Conservation (phyloP, 306 rosid species). For the Alnus rubra region DNA sequence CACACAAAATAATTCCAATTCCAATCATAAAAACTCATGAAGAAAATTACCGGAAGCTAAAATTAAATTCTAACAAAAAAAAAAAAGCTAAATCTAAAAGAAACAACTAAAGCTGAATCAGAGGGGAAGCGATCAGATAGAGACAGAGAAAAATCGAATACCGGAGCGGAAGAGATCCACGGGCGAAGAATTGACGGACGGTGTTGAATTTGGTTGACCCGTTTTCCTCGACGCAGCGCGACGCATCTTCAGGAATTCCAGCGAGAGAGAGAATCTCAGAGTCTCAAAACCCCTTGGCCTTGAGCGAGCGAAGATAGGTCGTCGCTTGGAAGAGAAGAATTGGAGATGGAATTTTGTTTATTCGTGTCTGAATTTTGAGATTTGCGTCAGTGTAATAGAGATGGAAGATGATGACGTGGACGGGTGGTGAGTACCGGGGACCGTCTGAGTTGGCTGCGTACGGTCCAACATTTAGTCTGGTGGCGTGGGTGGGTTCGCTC, state of each 20-base stretch:
- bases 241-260: constrained; percentile 78
- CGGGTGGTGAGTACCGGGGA: not conserved
- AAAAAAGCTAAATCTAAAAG: not conserved
- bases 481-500: too few relatives aligned
- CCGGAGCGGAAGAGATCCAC: constrained; percentile 88
- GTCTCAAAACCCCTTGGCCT: not conserved
- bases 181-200: constrained; percentile 60
- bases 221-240: constrained; percentile 66
- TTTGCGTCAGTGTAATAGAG: not conserved
- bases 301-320: constrained; percentile 20
- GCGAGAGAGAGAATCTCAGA: constrained; percentile 13
- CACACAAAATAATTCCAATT: too few relatives aligned
- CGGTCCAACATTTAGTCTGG: too few relatives aligned
- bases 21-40: too few relatives aligned
- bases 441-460: not conserved
- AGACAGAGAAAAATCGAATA: constrained; percentile 26
- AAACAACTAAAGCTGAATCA: not conserved
- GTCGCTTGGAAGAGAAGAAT: constrained; percentile 15
- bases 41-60: not conserved
- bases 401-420: constrained; percentile 39
- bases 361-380: not conserved
- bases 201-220: constrained; percentile 73
- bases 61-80: not conserved
- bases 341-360: not conserved
- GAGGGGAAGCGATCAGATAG: not conserved